Percentiles rank a stretch among this genome's conserved stretches.
These are phyloP conservation scores for Starmerella bombi DNA, from an alignment of 805 yeast genomes.

Conservation along the genomic window DNA sequence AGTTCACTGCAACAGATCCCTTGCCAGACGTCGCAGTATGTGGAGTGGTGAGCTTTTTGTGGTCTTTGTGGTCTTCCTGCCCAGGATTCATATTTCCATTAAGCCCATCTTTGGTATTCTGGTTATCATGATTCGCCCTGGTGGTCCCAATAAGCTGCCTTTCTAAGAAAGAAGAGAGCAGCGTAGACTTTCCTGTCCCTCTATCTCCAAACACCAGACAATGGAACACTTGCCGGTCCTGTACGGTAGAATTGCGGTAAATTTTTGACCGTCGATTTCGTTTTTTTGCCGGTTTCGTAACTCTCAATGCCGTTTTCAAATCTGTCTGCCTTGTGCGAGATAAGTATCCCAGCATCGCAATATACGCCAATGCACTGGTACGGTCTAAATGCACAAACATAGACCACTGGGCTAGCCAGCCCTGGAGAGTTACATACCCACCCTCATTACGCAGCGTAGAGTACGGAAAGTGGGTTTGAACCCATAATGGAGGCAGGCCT, in stretches of 20 bases:
- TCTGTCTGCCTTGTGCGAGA: slow-evolving; percentile 22
- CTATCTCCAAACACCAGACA: slow-evolving; percentile 80
- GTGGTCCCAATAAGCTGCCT: slow-evolving; percentile 26
- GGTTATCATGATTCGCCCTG: neutral
- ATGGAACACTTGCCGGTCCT: slow-evolving; percentile 81
- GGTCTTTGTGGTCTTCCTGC: neutral
- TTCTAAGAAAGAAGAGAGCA: slow-evolving; percentile 61
- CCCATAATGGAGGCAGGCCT: slow-evolving; percentile 82
- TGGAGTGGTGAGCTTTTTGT: slow-evolving; percentile 34
- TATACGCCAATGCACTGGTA: slow-evolving; percentile 69
- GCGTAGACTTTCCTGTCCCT: slow-evolving; percentile 74
- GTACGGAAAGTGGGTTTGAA: slow-evolving; percentile 68
- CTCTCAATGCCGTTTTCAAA: slow-evolving; percentile 45
- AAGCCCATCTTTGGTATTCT: neutral
- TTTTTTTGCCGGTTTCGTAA: slow-evolving; percentile 67
- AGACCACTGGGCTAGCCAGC: slow-evolving; percentile 99
- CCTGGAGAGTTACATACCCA: slow-evolving; percentile 84
- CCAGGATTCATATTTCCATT: neutral
- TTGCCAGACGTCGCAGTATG: slow-evolving; percentile 63
- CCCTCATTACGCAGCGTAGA: slow-evolving; percentile 82
- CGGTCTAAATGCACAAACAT: slow-evolving; percentile 85
- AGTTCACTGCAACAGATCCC: slow-evolving; percentile 70
- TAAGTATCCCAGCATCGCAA: slow-evolving; percentile 84
- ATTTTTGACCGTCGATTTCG: slow-evolving; percentile 52
- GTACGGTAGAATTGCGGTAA: slow-evolving; percentile 50